Base-by-base conservation (phyloP, 2,329 filamentous ascomycete genomes). In the Geosmithia putterillii region DNA sequence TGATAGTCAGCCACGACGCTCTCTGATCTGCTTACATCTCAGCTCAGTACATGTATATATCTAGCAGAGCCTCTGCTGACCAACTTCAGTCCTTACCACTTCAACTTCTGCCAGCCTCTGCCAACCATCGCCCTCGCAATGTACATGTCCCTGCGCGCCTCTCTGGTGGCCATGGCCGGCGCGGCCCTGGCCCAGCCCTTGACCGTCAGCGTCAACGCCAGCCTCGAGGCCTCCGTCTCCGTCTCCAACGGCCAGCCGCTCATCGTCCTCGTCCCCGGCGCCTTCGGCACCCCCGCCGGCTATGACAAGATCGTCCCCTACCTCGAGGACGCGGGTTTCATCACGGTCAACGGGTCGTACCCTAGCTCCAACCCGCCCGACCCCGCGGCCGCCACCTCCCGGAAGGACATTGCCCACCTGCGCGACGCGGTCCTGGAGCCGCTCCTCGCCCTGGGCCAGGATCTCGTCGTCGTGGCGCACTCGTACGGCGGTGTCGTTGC, bases 401-500 rank as follows among this genome's bases (percentile, higher is more conserved):
- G n/a, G 15, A 18, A 41, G 4, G 39, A 41, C 22, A 41, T 41
- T 28, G 22, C 21, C 10, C 12, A 19, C 17, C 21, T 41, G 4
- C 39, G 39, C 12, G 39, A 32, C 21, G 9, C 10, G 14, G 5
- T 41, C n/a, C 39, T 41, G 10, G 2, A 21, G 17, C 39, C 39
- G 12, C 39, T 41, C 17, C 39, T 41, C 22, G 4, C 23, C 18
- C 22, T 17, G 7, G 64, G 65, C 2, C 56, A 51, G 19, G 52
- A 73, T 43, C 68, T 73, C 2, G 54, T 74, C 3, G 55, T 74
- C 5, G 51, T 71, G 3, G 62, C 58, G 1, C 70, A 74, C 52
- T 71, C 69, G 0, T 74, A 70, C 44, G 69, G 69, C 25, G 69
- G 69, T 20, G 57, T 64, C 37, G 63, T 70, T 1, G 68, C 63